Evolutionary conservation across 805 yeast genomes (phyloP).

Genomic region (Kodamaea laetipori): DNA sequence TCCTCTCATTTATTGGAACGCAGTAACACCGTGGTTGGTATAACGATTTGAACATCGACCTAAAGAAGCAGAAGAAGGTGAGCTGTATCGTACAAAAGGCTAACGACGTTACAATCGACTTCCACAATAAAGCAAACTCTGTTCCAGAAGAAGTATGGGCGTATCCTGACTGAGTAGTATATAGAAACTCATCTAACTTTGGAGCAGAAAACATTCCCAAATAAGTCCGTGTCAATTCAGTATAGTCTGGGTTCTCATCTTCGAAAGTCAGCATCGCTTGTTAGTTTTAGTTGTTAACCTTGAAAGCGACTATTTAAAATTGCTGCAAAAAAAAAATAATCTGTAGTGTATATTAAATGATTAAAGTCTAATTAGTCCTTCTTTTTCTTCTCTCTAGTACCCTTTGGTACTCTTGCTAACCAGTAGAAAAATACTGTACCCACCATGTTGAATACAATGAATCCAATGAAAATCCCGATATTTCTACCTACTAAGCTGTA

Average conservation of each 20-base stretch:
- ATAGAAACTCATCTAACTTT: slow-evolving; percentile 42
- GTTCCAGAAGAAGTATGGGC: slow-evolving; percentile 63
- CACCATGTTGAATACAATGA: slow-evolving; percentile 29
- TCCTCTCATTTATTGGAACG: slow-evolving; percentile 42
- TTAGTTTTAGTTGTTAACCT: background rate
- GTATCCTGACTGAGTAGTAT: slow-evolving; percentile 56
- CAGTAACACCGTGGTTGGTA: slow-evolving; percentile 58
- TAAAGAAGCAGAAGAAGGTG: slow-evolving; percentile 37
- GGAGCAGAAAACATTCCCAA: slow-evolving; percentile 32
- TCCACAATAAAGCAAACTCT: slow-evolving; percentile 55
- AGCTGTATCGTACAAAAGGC: slow-evolving; percentile 57
- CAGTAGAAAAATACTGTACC: slow-evolving; percentile 39
- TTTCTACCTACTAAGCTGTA: slow-evolving; percentile 34
- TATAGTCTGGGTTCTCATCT: slow-evolving; percentile 21
- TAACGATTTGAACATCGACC: slow-evolving; percentile 35
- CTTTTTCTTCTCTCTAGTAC: slow-evolving; percentile 23
- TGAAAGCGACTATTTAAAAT: background rate
- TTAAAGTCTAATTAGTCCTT: background rate
- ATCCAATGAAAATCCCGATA: slow-evolving; percentile 30
- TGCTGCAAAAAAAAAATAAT: slow-evolving; percentile 6
- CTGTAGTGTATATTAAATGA: background rate
- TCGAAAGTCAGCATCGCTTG: slow-evolving; percentile 11
- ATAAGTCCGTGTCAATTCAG: slow-evolving; percentile 29
- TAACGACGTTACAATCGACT: slow-evolving; percentile 56
- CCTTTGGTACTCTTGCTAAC: slow-evolving; percentile 43